Evolutionary conservation across 176 grass and related monocot species (phyloP).

Genomic region (Secale cereale): DNA sequence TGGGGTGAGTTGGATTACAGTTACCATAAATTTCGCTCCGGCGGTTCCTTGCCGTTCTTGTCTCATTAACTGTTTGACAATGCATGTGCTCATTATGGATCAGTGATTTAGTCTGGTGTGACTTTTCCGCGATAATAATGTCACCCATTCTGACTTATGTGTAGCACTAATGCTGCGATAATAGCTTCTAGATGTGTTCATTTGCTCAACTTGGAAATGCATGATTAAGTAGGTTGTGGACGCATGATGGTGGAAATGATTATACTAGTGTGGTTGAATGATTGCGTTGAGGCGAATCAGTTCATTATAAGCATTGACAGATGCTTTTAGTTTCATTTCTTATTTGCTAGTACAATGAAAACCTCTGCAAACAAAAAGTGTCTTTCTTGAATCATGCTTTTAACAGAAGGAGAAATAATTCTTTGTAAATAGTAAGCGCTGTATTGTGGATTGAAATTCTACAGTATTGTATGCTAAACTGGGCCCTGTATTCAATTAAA

Average conservation of each 20-base stretch:
- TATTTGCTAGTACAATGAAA: neutral
- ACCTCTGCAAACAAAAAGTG: neutral
- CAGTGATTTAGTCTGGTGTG: conserved; percentile 8
- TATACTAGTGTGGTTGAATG: conserved; percentile 22
- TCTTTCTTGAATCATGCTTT: neutral
- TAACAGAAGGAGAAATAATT: neutral
- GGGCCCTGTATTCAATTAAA: neutral
- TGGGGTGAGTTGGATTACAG: conserved; percentile 56
- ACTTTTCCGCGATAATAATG: conserved; percentile 19
- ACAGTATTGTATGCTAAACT: neutral
- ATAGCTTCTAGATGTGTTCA: conserved; percentile 11
- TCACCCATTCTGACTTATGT: neutral
- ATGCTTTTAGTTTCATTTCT: neutral
- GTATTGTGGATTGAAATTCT: neutral
- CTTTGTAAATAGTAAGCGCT: neutral
- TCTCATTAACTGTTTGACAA: conserved; percentile 14
- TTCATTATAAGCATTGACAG: conserved; percentile 21
- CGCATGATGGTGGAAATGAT: conserved; percentile 41
- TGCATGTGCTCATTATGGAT: conserved; percentile 10
- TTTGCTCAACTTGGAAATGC: conserved; percentile 13
- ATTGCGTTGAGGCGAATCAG: conserved; percentile 23
- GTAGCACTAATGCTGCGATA: conserved; percentile 21
- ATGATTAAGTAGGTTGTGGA: neutral
- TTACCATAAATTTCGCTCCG: neutral
- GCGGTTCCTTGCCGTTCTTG: neutral